These are phyloP conservation scores for Globisporangium ultimum DNA, from an alignment of 352 stramenopile species.

Conservation along the genomic window DNA sequence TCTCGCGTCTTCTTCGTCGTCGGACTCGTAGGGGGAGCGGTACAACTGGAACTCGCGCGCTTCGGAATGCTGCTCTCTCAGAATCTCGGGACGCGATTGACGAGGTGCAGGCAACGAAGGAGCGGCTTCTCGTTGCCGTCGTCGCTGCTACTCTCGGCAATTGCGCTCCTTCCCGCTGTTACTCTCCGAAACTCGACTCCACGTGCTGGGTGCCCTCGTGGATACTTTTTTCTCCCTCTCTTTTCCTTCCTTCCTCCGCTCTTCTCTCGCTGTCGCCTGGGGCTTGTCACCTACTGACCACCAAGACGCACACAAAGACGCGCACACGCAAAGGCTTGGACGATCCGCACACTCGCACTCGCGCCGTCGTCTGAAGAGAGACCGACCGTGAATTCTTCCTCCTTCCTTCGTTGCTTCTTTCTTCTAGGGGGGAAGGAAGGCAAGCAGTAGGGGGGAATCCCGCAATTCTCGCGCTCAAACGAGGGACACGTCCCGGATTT, in stretches of 20 bases:
- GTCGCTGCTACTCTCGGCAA: constrained; percentile 14
- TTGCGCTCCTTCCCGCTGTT: constrained; percentile 15
- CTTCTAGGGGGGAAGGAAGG: constrained; percentile 1
- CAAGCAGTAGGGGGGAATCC: constrained; percentile 1
- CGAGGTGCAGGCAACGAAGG: constrained; percentile 10
- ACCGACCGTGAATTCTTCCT: constrained; percentile 6
- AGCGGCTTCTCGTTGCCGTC: constrained; percentile 13
- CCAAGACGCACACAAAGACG: too few relatives aligned
- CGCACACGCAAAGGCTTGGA: too few relatives aligned
- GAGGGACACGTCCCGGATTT: constrained; percentile 9
- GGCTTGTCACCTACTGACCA: too few relatives aligned
- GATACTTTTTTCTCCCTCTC: constrained; percentile 3
- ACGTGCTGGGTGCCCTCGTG: constrained; percentile 7
- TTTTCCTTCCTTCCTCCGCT: background rate
- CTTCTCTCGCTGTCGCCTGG: background rate
- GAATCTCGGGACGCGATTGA: constrained; percentile 7
- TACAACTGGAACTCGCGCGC: constrained; percentile 14
- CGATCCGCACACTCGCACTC: background rate
- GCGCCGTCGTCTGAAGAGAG: background rate
- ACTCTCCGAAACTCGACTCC: constrained; percentile 2
- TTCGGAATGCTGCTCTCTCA: constrained; percentile 17
- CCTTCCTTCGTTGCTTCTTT: background rate
- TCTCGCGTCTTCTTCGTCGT: constrained; percentile 18
- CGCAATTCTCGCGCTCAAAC: constrained; percentile 4
- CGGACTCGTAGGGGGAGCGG: constrained; percentile 12